Evolutionary conservation across 768 basidiomycete genomes (phyloP), one percentile per base, ranked within the genome.

Genomic region (Rhizopogon vesiculosus): DNA sequence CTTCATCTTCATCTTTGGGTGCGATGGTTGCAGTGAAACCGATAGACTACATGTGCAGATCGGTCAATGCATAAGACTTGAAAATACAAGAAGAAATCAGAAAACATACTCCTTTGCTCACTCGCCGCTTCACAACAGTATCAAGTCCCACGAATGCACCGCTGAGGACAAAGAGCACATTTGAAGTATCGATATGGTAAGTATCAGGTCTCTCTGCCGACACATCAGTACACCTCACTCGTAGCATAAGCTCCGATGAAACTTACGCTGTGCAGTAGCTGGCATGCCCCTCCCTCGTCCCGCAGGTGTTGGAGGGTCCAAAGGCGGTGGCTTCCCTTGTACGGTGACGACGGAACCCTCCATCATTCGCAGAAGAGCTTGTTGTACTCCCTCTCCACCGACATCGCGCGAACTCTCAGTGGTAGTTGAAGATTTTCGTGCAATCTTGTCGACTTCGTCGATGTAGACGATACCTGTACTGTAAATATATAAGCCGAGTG

Each of bases 141-240:
- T 97, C 94, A 48, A 98, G 72, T 0, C 95, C 95, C 9, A 97
- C 93, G 66, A 97, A 97, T 1, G 96, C 96, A 2, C 96, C 96
- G 49, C 93, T 94, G 10, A 96, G 68, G 57, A 98, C 89, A 71
- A 98, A 98, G n/a, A 98, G 74, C 25, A 98, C 83, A 62, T 98
- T 94, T 7, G 88, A 84, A 0, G 93, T 96, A 69, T 94, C 89
- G 39, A 94, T 86, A 51, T 85, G 82, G 61, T 84, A 89, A 12
- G 78, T 73, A 44, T 93, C 91, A 0, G 85, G 77, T 64, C 81
- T 76, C 59, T 78, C 79, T 89, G 29, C 73, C 25, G 5, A 45
- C 3, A 31, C 3, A 28, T 44, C 9, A 35, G n/a, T 45, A 25
- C 2, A 44, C 8, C n/a, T 5, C 4, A 46, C 25, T 15, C 15